Base-by-base conservation (phyloP, 805 yeast genomes). In the Cyberlindnera japonica region DNA sequence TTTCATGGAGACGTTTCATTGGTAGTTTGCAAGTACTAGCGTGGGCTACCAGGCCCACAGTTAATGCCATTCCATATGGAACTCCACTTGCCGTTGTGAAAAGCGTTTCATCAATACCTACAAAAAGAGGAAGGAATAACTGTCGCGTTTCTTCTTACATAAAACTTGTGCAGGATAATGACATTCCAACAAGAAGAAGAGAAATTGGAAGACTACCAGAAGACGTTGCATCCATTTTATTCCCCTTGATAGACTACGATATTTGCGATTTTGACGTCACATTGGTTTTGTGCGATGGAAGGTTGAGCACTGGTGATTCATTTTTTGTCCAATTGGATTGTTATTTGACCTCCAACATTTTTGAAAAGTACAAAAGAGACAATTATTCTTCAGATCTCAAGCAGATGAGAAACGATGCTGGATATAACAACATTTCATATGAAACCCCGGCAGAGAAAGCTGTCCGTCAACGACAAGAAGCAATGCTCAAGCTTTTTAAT, bases 181-280 rank as follows among this genome's bases (percentile, higher is more conserved):
- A 49, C 31, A 63, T 61, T 36, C 43, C 55, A 3, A 38, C 47
- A 4, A 49, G 44, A 17, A 47, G 58, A 15, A 58, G 83, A 44
- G 95, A 86, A 55, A 67, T 90, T 22, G 97, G 93, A 0, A 72
- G 95, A 49, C 57, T 86, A 1, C 81, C 86, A 0, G 89, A 82
- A 47, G 83, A 77, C 36, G 66, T 77, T 22, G 88, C 95, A 0
- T 62, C 72, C 5, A 71, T 81, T 10, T 55, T 90, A 9, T 73
- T 81, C 4, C 88, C 95, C 0, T 65, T 89, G 23, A 40, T 85
- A 3, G 84, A 77, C 39, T 59, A 74, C 9, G 66, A 69, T 7
- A 67, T 78, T 3, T 74, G 83, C 28, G 54, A 57, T 2, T 79
- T 86, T 49, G 73, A 74, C 28, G 77, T 77, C 1, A 69, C 76